phyloP scores from a whole-genome alignment of 2,329 filamentous ascomycete genomes.

The Chaetomium sp. region DNA sequence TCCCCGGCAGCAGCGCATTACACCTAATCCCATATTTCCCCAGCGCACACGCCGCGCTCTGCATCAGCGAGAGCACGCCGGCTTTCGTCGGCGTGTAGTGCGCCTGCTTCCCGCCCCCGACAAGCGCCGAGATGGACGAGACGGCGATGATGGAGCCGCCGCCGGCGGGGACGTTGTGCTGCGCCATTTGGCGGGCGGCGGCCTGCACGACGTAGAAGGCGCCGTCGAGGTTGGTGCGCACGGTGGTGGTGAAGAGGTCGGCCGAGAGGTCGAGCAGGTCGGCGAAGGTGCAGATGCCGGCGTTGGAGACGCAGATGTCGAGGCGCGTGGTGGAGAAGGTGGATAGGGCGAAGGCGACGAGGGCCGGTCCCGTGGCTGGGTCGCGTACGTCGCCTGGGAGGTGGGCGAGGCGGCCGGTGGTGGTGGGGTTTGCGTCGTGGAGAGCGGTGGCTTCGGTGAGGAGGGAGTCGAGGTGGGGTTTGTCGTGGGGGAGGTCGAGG shows the following conservation, averaged over 20 bases:
- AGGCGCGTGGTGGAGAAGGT: constrained; percentile 59
- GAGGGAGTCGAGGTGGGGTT: constrained; percentile 55
- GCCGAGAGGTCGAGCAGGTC: constrained; percentile 77
- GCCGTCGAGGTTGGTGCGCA: constrained; percentile 80
- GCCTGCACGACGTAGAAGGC: constrained; percentile 89
- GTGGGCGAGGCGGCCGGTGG: constrained; percentile 60
- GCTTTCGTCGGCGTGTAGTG: constrained; percentile 92
- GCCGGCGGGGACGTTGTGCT: constrained; percentile 62
- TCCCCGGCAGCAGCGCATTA: constrained; percentile 82
- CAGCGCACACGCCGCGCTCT: constrained; percentile 78
- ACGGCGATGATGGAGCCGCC: constrained; percentile 82
- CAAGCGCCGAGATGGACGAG: constrained; percentile 71
- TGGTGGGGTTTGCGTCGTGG: constrained; percentile 42
- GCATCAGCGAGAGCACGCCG: constrained; percentile 78
- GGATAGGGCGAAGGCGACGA: constrained; percentile 68
- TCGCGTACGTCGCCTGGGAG: constrained; percentile 77
- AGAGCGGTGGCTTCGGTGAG: constrained; percentile 54
- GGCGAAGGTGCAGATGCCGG: constrained; percentile 84
- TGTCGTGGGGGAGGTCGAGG: constrained; percentile 60
- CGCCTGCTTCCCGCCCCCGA: constrained; percentile 75
- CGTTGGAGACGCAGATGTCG: constrained; percentile 85
- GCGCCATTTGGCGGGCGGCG: constrained; percentile 79
- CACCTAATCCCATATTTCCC: constrained; percentile 76
- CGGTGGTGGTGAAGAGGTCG: constrained; percentile 69
- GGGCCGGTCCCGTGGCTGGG: constrained; percentile 67